Evolutionary conservation across 768 basidiomycete species (phyloP), one percentile per base, ranked within the genome.

Genomic region (Kwoniella dejecticola): DNA sequence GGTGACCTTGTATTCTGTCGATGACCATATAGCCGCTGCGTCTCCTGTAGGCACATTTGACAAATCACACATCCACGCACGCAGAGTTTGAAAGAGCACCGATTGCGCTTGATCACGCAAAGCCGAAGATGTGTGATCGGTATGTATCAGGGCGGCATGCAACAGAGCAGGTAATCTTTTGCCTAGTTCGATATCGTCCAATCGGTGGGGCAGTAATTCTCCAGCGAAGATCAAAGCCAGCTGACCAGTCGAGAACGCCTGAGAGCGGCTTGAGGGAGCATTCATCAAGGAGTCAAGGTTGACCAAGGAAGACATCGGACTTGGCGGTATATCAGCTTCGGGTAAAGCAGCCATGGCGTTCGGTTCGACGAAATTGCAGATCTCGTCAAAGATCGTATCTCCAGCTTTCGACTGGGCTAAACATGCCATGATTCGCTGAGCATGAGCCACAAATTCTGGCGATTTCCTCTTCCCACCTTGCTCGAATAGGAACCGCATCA

Each of bases 381-480:
- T 79, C 49, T 92, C 90, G 68, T 88, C 85, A 68, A 91, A 89
- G 31, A 91, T 84, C 55, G 87, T 82, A 5, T 84, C 82, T 3
- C 89, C 90, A 15, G 87, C 84, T 15, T 82, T 82, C 24, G 89
- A 89, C 58, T 89, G 87, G 53, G 89, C 90, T 6, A 97, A 83
- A 67, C 87, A 92, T 0, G 91, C 88, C 21, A 95, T 84, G 53
- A 94, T 85, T 65, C 87, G 88, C 44, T 88, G 85, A 0, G 89
- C 89, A 70, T 89, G 89, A 44, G 82, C 82, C 60, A 95, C 84
- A 77, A 90, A 94, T 15, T 86, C 84, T 4, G 84, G 83, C 65
- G 86, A 91, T 38, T 89, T 87, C 42, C 93, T 87, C 76, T 88
- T 89, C 65, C 88, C 86, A 0, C 90, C 89, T 70, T 95, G 91